Evolutionary conservation across 2,329 filamentous ascomycete genomes (phyloP).

Genomic region (Pseudogymnoascus sp.): DNA sequence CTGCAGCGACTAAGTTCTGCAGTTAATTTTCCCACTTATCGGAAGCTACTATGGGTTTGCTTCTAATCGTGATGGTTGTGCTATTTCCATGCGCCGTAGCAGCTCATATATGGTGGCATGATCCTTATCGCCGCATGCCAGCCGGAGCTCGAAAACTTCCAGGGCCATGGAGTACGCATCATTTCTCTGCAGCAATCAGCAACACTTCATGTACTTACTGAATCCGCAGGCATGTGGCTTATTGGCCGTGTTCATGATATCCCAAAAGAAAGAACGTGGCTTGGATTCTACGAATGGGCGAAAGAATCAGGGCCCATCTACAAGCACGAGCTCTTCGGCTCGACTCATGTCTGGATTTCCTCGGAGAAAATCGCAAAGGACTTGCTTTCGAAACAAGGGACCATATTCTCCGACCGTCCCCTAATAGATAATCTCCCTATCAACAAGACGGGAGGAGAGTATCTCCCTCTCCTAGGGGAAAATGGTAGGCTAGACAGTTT

Average conservation of each 20-base stretch:
- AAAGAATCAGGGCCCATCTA: conserved; percentile 40
- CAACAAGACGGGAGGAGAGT: conserved; percentile 39
- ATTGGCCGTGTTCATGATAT: conserved; percentile 39
- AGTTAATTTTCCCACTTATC: background rate
- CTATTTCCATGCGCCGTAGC: background rate
- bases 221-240: conserved; percentile 31
- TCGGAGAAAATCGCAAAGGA: conserved; percentile 38
- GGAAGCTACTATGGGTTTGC: background rate
- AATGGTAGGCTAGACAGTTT: conserved; percentile 28
- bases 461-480: conserved; percentile 36
- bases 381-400: conserved; percentile 33
- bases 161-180: background rate
- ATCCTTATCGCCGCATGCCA: conserved; percentile 6
- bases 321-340: conserved; percentile 38
- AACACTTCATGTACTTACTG: background rate
- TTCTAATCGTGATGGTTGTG: background rate
- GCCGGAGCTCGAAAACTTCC: conserved; percentile 6
- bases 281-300: conserved; percentile 41
- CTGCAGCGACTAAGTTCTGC: background rate
- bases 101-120: background rate
- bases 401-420: conserved; percentile 40
- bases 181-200: background rate
- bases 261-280: conserved; percentile 33
- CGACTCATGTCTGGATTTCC: conserved; percentile 40
- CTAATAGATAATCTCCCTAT: conserved; percentile 39